A percentile compares a stretch with the other conserved stretches of the same genome.
phyloP scores from a whole-genome alignment of 352 stramenopile genomes.

The Phytophthora pistaciae region DNA sequence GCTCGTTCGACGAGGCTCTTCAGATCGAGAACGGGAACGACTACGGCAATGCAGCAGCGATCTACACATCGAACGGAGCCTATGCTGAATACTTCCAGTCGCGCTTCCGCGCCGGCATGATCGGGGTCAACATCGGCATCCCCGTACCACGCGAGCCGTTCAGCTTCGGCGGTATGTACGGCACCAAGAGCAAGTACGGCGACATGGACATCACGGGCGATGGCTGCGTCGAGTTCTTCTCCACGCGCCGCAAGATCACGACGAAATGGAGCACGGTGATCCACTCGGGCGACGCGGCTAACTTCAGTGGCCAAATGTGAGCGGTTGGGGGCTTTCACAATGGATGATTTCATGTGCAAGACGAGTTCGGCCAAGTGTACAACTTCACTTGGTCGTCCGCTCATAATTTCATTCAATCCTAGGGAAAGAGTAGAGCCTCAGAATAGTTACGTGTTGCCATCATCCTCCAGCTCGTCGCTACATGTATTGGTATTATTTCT shows the following conservation, averaged over 20 bases:
- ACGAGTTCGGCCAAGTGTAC: too few relatives aligned
- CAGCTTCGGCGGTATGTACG: conserved; percentile 97
- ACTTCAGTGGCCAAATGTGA: conserved; percentile 80
- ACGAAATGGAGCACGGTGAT: conserved; percentile 90
- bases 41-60: conserved; percentile 97
- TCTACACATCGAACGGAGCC: conserved; percentile 96
- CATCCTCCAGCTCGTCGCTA: too few relatives aligned
- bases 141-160: conserved; percentile 96
- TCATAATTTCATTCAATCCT: too few relatives aligned
- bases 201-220: conserved; percentile 99
- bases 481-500: too few relatives aligned
- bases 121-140: conserved; percentile 98
- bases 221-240: conserved; percentile 98
- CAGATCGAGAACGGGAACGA: conserved; percentile 97
- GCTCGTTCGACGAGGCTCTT: conserved; percentile 94
- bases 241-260: conserved; percentile 97
- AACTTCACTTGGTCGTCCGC: too few relatives aligned
- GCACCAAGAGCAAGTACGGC: conserved; percentile 97
- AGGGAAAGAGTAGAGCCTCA: too few relatives aligned
- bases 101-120: conserved; percentile 94
- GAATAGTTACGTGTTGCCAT: too few relatives aligned
- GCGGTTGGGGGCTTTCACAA: neutral
- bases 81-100: conserved; percentile 95
- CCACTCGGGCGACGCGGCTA: conserved; percentile 62
- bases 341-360: too few relatives aligned